Percentiles rank a stretch among this genome's conserved stretches.
phyloP scores from a whole-genome alignment of 768 basidiomycete species.

The Pulveroboletus frians region DNA sequence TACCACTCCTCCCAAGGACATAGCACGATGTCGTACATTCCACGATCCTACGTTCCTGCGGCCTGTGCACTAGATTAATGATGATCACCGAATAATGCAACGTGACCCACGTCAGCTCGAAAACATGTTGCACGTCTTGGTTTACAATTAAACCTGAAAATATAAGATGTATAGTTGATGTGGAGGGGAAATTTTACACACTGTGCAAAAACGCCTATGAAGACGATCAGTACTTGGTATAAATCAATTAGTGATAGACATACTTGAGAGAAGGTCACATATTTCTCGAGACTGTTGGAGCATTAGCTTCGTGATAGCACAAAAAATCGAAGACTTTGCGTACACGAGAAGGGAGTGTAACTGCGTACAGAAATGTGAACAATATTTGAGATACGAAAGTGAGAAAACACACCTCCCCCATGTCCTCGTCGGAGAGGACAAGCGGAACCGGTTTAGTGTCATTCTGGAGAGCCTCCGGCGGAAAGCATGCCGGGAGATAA shows the following conservation, averaged over 20 bases:
- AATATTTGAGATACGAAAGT: neutral
- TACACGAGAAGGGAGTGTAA: conserved; percentile 59
- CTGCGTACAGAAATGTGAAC: conserved; percentile 31
- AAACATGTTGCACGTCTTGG: conserved; percentile 24
- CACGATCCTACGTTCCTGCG: conserved; percentile 52
- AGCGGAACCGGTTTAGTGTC: conserved; percentile 20
- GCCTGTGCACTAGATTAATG: conserved; percentile 19
- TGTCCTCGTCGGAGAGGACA: conserved; percentile 39
- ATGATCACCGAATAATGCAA: conserved; percentile 10
- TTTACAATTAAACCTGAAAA: conserved; percentile 22
- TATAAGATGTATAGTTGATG: neutral
- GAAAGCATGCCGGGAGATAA: conserved; percentile 51
- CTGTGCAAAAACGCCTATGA: conserved; percentile 21
- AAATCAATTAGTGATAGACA: conserved; percentile 18
- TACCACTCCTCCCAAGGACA: conserved; percentile 68
- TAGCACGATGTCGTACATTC: conserved; percentile 58
- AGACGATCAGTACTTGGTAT: conserved; percentile 30
- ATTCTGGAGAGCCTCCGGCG: conserved; percentile 29
- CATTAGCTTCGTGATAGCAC: conserved; percentile 32
- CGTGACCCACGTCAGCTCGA: conserved; percentile 21
- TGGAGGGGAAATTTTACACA: conserved; percentile 1
- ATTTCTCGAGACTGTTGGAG: conserved; percentile 35
- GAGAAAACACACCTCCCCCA: conserved; percentile 38
- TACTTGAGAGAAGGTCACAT: conserved; percentile 28
- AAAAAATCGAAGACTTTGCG: conserved; percentile 13